Base-by-base conservation (phyloP, 495 filamentous ascomycete species). In the Neurospora sp. region DNA sequence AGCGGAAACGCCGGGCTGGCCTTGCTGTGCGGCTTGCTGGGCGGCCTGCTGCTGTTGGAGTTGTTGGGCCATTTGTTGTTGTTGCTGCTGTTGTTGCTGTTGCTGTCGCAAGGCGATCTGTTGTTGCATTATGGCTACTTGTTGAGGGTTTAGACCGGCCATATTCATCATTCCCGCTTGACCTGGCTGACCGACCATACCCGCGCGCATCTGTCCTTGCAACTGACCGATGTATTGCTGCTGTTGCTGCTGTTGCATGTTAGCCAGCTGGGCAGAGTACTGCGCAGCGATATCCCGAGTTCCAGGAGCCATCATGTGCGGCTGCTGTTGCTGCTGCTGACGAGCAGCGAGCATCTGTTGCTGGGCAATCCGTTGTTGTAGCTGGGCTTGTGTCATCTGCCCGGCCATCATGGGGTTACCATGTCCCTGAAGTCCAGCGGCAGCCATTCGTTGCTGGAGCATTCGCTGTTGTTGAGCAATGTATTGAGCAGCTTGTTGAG, bases 381-480 rank as follows among this genome's bases (percentile, higher is more conserved):
- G 78, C 37, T 76, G 62, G 54, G 54, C 54, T 71, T 78, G 79
- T 69, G 74, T 69, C 73, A 81, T 77, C 31, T 77, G 78, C 40
- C 76, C 75, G 72, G 78, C 79, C 76, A 84, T 81, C 79, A 84
- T 82, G 28, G 76, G 79, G 48, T 76, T 83, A 42, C 84, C 78
- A 39, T 78, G 82, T 77, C 54, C 54, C 17, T 34, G 54, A 1
- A 62, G 24, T 82, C 79, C 1, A 76, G 78, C 10, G 77, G 71
- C 71, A 84, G 75, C 36, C 82, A 79, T 70, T 82, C 80, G 81
- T 21, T 85, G 83, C n/a, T 82, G 85, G n/a, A 83, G 77, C 48
- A 87, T 84, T 28, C 88, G 88, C 69, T 89, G 89, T 76, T 90
- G 88, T 19, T 85, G 83, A 19, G 86, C 86, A 37, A 87, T 79